These are phyloP conservation scores for Globisporangium apiculatum DNA, from an alignment of 352 stramenopile species.

Conservation along the genomic window DNA sequence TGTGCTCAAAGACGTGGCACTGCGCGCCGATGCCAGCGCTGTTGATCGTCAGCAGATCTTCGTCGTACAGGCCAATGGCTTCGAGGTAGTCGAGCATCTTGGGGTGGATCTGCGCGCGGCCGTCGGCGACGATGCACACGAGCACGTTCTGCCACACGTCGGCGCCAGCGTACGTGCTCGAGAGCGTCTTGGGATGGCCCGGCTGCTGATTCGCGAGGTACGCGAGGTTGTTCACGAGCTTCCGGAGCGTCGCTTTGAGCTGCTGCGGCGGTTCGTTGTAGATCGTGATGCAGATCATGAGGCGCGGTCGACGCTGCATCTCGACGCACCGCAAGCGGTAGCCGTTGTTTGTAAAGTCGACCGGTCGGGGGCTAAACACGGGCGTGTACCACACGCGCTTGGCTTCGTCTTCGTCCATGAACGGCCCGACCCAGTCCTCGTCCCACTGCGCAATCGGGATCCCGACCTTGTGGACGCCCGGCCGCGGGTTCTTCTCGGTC, in stretches of 20 bases:
- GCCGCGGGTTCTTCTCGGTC: slow-evolving; percentile 62
- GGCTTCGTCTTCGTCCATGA: slow-evolving; percentile 68
- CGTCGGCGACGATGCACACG: slow-evolving; percentile 75
- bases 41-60: slow-evolving; percentile 82
- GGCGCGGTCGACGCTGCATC: slow-evolving; percentile 50
- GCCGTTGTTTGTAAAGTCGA: slow-evolving; percentile 72
- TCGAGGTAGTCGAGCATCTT: slow-evolving; percentile 83
- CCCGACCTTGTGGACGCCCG: slow-evolving; percentile 72
- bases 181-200: slow-evolving; percentile 20
- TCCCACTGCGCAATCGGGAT: slow-evolving; percentile 65
- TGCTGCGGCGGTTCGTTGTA: slow-evolving; percentile 75
- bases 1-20: slow-evolving; percentile 84
- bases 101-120: slow-evolving; percentile 57
- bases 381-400: slow-evolving; percentile 78
- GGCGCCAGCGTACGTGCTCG: slow-evolving; percentile 41
- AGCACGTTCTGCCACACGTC: slow-evolving; percentile 81
- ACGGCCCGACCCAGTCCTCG: slow-evolving; percentile 66
- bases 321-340: slow-evolving; percentile 78
- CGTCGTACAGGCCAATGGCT: slow-evolving; percentile 70
- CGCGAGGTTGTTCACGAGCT: slow-evolving; percentile 76
- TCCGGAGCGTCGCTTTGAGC: slow-evolving; percentile 67
- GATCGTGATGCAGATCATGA: slow-evolving; percentile 86
- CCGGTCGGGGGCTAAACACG: slow-evolving; percentile 56
- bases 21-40: slow-evolving; percentile 74
- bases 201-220: slow-evolving; percentile 51